Conservation (phyloP, 1,139 yeast genomes). For the Yamadazyma trypodendri region DNA sequence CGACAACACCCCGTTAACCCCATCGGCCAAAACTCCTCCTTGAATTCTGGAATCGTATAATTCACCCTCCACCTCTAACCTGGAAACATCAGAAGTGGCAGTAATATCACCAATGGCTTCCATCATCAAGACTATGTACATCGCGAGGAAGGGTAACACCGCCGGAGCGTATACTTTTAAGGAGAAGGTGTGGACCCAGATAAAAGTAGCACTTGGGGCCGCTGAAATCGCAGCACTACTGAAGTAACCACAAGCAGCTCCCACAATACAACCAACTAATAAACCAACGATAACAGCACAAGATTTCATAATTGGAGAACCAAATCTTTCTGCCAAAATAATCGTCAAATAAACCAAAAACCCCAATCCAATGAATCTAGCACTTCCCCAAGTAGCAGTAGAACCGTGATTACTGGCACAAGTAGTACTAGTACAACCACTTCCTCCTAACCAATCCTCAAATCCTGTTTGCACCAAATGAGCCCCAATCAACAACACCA, state of each 20-base stretch:
- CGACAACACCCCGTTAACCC: conserved; percentile 67
- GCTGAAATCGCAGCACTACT: conserved; percentile 49
- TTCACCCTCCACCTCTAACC: conserved; percentile 79
- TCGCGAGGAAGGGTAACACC: conserved; percentile 79
- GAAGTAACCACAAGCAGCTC: conserved; percentile 88
- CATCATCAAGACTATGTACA: conserved; percentile 78
- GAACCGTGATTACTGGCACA: conserved; percentile 19
- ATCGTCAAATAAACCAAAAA: conserved; percentile 76
- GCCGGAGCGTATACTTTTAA: conserved; percentile 77
- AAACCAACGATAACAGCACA: conserved; percentile 87
- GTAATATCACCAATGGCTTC: conserved; percentile 93
- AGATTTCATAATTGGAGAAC: conserved; percentile 92
- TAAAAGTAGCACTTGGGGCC: conserved; percentile 83
- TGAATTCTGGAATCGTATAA: conserved; percentile 80
- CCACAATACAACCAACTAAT: conserved; percentile 84
- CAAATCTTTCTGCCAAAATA: conserved; percentile 76
- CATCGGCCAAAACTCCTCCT: conserved; percentile 89
- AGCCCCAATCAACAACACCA: conserved; percentile 78
- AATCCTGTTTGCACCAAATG: conserved; percentile 68
- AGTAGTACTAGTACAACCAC: conserved; percentile 54
- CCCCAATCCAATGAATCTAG: conserved; percentile 81
- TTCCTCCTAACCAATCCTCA: conserved; percentile 85
- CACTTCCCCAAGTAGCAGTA: conserved; percentile 74
- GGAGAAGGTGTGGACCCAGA: conserved; percentile 85
- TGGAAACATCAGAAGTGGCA: conserved; percentile 87